Evolutionary conservation across 768 basidiomycete species (phyloP).

Genomic region (Russula emetica): DNA sequence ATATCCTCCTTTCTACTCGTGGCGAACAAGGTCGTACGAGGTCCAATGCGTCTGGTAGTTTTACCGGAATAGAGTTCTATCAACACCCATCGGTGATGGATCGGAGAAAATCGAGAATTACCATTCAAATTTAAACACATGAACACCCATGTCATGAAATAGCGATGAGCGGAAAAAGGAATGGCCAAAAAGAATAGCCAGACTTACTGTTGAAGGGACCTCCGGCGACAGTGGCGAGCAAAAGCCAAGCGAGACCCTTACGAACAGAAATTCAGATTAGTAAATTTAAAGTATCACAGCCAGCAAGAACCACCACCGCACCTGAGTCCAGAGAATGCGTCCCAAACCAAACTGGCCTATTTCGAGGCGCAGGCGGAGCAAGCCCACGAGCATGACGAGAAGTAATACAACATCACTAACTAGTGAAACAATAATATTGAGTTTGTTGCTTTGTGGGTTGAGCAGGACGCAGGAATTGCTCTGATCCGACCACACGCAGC

Average conservation of each 20-base stretch:
- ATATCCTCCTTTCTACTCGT: background rate
- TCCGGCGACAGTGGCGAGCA: background rate
- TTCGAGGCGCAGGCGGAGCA: background rate
- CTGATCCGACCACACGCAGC: background rate
- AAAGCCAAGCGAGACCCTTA: constrained; percentile 9
- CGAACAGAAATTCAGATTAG: background rate
- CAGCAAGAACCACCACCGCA: background rate
- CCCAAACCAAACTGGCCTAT: background rate
- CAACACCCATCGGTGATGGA: background rate
- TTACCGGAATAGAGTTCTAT: background rate
- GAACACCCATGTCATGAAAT: constrained; percentile 1
- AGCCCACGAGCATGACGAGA: background rate
- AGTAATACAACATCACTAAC: background rate
- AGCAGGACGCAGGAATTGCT: background rate
- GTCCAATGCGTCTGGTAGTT: background rate
- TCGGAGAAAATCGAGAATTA: background rate
- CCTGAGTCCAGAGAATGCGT: constrained; percentile 14
- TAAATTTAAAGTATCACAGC: background rate
- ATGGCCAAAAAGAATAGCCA: too few relatives aligned
- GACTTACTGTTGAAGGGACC: background rate
- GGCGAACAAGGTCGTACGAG: background rate
- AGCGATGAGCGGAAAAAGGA: background rate
- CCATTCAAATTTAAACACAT: constrained; percentile 14
- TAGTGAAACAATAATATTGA: background rate
- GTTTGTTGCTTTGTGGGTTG: background rate